A percentile compares a stretch with the other conserved stretches of the same genome.
Evolutionary conservation across 805 yeast genomes (phyloP).

Genomic region (Nakazawaea wyomingensis): DNA sequence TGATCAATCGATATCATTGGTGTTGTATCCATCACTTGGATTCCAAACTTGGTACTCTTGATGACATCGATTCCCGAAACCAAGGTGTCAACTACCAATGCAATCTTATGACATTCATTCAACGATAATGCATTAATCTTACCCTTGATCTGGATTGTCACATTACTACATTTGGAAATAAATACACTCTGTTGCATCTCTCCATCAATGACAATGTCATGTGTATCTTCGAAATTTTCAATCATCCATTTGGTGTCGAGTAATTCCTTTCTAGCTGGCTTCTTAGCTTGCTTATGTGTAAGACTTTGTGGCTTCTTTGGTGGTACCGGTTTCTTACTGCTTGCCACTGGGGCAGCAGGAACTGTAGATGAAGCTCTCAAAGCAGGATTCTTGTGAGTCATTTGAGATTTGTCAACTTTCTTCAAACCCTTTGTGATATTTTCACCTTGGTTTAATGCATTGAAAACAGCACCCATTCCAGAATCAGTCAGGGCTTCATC

Average conservation of each 20-base stretch:
- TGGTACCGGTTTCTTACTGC: constrained; percentile 60
- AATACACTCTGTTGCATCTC: constrained; percentile 85
- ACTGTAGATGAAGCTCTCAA: constrained; percentile 57
- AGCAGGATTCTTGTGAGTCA: constrained; percentile 89
- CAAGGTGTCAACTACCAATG: constrained; percentile 75
- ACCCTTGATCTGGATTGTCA: constrained; percentile 80
- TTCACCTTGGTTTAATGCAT: constrained; percentile 85
- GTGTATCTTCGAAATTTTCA: constrained; percentile 64
- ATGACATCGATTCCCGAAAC: constrained; percentile 87
- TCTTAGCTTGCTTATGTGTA: constrained; percentile 26
- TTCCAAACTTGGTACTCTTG: constrained; percentile 72
- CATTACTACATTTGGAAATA: constrained; percentile 72
- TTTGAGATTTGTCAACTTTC: constrained; percentile 88
- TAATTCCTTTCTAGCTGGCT: constrained; percentile 61
- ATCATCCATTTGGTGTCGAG: constrained; percentile 86
- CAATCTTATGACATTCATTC: constrained; percentile 65
- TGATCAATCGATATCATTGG: constrained; percentile 88
- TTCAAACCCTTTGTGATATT: constrained; percentile 77
- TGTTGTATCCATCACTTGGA: constrained; percentile 77
- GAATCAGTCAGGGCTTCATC: constrained; percentile 23
- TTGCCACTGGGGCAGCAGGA: constrained; percentile 38
- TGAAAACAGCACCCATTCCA: constrained; percentile 86
- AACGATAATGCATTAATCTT: constrained; percentile 86
- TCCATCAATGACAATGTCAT: constrained; percentile 66
- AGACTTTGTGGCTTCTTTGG: constrained; percentile 79